Evolutionary conservation across 345 rosid species (phyloP), one percentile per base, ranked within the genome.

Genomic region (Citrus trifoliata): DNA sequence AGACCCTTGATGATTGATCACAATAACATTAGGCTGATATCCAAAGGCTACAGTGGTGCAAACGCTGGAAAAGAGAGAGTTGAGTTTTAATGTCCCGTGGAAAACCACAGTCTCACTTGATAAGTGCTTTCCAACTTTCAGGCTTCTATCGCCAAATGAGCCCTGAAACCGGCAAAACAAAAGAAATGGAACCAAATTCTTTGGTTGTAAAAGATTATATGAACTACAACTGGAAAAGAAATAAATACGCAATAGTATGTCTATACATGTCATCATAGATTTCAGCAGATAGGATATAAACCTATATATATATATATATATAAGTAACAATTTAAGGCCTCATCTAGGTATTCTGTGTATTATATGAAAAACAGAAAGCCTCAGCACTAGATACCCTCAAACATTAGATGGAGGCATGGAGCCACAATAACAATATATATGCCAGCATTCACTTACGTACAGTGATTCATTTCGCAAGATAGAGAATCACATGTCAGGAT

Each of bases 401-500:
- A 53, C 58, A 53, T 53, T 53, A 19, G 21, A 5, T 0, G 51
- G 51, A 46, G 51, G 18, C 51, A 5, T 0, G 51, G 51, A 46
- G 51, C 51, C 51, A 46, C 51, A 46, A 12, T 46, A 46, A 46
- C 51, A 46, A 13, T 46, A 53, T 14, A 24, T 9, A 66, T 9
- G 46, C 22, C 42, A 27, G 53, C 64, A 73, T 33, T 58, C 19
- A 56, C 66, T 74, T 74, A 73, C 37, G 9, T 60, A 38, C 6
- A 4, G 16, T 10, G 4, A 27, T 55, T 76, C 53, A 64, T 65
- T 35, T 16, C 35, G 8, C 14, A 4, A 13, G 46, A 53, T 46
- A 14, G 10, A 70, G 60, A 77, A 74, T 72, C 30, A 61, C 80
- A 80, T 51, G 64, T 93, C 89, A 95, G 7, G 85, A 89, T 83